A percentile compares a stretch with the other conserved stretches of the same genome.
phyloP scores from a whole-genome alignment of 2,329 filamentous ascomycete species.

The Eutypa lata region DNA sequence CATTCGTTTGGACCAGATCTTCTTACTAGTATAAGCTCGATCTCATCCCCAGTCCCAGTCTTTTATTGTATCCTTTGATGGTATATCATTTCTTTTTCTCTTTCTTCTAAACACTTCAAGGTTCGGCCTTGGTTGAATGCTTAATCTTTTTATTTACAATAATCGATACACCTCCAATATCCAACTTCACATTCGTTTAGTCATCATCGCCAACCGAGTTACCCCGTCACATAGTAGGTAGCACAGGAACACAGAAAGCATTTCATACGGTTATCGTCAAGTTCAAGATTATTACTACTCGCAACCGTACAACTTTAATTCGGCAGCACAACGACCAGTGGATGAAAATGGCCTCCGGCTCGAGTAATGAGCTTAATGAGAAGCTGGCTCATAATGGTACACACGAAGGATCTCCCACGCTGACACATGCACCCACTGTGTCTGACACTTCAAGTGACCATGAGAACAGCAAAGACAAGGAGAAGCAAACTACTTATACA shows the following conservation, averaged over 20 bases:
- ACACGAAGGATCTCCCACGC: constrained; percentile 15
- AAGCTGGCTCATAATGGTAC: neutral
- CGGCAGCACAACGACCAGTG: neutral
- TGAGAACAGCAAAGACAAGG: constrained; percentile 6
- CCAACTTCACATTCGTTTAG: too few species aligned
- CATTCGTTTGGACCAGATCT: neutral
- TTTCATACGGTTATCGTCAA: neutral
- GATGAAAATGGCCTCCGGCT: neutral
- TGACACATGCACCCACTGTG: constrained; percentile 18
- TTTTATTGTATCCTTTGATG: neutral
- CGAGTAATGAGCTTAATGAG: neutral
- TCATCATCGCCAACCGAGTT: too few species aligned
- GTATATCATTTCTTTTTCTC: neutral
- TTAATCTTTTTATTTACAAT: too few species aligned
- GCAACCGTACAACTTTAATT: too few species aligned
- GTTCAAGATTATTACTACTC: neutral
- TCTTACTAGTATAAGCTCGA: neutral
- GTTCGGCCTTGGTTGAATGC: too few species aligned
- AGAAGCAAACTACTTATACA: constrained; percentile 5
- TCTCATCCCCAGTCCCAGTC: neutral
- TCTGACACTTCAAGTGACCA: constrained; percentile 16
- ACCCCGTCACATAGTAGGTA: too few species aligned
- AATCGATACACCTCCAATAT: too few species aligned
- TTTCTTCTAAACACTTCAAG: too few species aligned
- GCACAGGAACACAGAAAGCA: neutral